These are phyloP conservation scores for Fraxinus excelsior DNA, from an alignment of 257 asterid species.

Conservation along the genomic window DNA sequence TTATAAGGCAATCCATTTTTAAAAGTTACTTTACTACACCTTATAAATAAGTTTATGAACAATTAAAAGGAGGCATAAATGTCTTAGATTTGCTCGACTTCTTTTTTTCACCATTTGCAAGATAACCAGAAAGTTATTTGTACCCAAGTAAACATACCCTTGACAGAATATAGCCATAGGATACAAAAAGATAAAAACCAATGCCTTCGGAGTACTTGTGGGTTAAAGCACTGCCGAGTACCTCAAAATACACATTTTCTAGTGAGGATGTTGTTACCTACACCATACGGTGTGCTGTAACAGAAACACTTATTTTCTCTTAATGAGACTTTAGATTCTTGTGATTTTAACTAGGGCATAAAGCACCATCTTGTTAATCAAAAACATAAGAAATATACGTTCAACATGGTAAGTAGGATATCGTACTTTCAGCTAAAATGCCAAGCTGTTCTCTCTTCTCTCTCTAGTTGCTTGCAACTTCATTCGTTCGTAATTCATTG, in stretches of 20 bases:
- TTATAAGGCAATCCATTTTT: too few relatives aligned
- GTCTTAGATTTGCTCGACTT: neutral
- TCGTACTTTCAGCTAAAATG: neutral
- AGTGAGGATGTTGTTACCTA: neutral
- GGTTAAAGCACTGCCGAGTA: too few relatives aligned
- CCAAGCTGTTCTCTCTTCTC: neutral
- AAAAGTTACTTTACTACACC: too few relatives aligned
- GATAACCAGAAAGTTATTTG: neutral
- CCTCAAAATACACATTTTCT: neutral
- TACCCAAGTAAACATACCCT: neutral
- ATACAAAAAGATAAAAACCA: neutral
- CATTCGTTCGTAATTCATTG: neutral
- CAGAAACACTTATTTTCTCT: neutral
- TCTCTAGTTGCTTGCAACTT: neutral
- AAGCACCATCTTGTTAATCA: neutral
- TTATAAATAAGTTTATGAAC: constrained; percentile 5
- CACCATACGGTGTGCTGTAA: too few relatives aligned
- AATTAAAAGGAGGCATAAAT: neutral
- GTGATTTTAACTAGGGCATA: neutral
- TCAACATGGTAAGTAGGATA: neutral
- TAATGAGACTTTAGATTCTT: neutral
- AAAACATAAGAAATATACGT: neutral
- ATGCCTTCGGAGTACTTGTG: neutral
- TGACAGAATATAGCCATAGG: neutral
- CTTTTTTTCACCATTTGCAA: neutral